Base-by-base conservation (phyloP, 2,329 filamentous ascomycete species). In the Nigrospora sphaerica region DNA sequence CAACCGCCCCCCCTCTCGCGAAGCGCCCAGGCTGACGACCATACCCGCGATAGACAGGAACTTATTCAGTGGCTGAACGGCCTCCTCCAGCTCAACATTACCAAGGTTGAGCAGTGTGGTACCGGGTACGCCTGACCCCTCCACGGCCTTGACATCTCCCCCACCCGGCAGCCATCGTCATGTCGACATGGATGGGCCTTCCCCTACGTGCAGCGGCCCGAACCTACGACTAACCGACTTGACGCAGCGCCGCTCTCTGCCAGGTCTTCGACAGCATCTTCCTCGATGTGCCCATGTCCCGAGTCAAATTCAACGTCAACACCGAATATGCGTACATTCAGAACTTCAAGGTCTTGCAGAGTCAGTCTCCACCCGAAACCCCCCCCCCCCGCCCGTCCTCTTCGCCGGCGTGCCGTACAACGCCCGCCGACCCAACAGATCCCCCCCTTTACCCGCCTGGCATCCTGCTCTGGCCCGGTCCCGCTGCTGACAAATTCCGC, bases 221-320 rank as follows among this genome's bases (percentile, higher is more conserved):
- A 36, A 33, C 31, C 42, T 16, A 42, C 28, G 18, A 23, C 43
- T 50, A 48, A 46, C 43, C 31, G n/a, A 32, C 35, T 39, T 31
- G 43, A 44, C 52, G 46, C 63, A 97, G 92, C 66, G 92, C 93
- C 57, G 92, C 92, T 41, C 80, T 95, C 52, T 98, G 93, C 74
- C 93, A 98, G 72, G 82, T 98, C 61, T 96, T 95, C 68, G 93
- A 98, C 75, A 95, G 90, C 69, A 96, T 98, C 74, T 97, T 90
- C 75, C 82, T 81, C 72, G 93, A 98, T 68, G 78, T 97, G 32
- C 90, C 92, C 56, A 97, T 98, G 93, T 77, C 83, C 54, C 83
- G 88, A 58, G 92, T 98, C 73, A 96, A 95, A 74, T 98, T 98
- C 79, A 95, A 96, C 65, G 92, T 92, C 62, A 96, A 91, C 71